Evolutionary conservation across 768 basidiomycete genomes (phyloP).

Genomic region (Antrodiella citrinella): DNA sequence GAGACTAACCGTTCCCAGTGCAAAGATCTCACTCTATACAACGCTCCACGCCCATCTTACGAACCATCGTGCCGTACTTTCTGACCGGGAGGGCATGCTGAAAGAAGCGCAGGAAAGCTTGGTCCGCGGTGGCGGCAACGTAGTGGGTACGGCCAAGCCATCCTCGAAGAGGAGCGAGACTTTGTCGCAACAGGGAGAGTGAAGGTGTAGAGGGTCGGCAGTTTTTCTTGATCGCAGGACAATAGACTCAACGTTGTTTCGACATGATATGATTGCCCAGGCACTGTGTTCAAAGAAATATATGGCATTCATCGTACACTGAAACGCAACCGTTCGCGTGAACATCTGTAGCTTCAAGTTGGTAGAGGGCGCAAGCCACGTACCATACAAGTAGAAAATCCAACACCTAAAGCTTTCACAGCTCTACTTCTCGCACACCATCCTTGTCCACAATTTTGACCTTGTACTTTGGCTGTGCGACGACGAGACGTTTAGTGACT

Average conservation of each 20-base stretch:
- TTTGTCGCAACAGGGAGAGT: too few relatives aligned
- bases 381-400: conserved; percentile 2
- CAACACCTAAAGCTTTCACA: conserved; percentile 44
- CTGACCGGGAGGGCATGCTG: conserved; percentile 33
- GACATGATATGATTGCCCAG: too few relatives aligned
- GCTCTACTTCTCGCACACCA: conserved; percentile 73
- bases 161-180: background rate
- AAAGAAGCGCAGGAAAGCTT: conserved; percentile 17
- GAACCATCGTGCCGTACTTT: conserved; percentile 31
- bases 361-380: background rate
- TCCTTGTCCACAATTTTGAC: conserved; percentile 91
- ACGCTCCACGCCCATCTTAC: conserved; percentile 34
- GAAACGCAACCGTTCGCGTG: background rate
- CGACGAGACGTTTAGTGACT: conserved; percentile 74
- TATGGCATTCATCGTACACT: background rate
- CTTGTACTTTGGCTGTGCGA: conserved; percentile 75
- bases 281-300: background rate
- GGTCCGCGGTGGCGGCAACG: conserved; percentile 6
- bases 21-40: conserved; percentile 41
- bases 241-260: too few relatives aligned
- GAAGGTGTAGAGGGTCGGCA: too few relatives aligned
- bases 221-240: too few relatives aligned
- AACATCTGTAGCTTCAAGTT: background rate
- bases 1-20: conserved; percentile 22
- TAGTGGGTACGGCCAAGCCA: background rate